phyloP scores from a whole-genome alignment of 441 rosid genomes.

The Arabidopsis hybrid region DNA sequence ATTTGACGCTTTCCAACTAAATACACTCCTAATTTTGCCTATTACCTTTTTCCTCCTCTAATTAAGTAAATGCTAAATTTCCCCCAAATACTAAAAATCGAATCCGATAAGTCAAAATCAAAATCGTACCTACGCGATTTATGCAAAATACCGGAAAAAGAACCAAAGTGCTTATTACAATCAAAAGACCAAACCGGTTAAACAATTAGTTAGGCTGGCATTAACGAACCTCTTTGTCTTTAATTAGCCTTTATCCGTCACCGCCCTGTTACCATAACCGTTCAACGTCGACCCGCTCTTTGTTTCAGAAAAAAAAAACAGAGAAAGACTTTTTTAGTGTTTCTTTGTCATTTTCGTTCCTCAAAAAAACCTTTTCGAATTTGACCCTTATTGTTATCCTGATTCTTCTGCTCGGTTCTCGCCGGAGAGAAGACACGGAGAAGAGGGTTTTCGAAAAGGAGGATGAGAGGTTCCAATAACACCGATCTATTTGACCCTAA shows the following conservation, averaged over 20 bases:
- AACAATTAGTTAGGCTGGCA: constrained; percentile 8
- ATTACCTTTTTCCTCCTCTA: background rate
- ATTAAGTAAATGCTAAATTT: background rate
- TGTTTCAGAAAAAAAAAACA: background rate
- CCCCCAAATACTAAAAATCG: background rate
- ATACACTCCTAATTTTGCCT: background rate
- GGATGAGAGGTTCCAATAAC: constrained; percentile 45
- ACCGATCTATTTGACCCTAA: constrained; percentile 86
- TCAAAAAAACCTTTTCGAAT: constrained; percentile 46
- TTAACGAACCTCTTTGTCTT: background rate
- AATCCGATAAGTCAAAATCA: background rate
- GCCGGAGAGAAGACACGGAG: constrained; percentile 21
- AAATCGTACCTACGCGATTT: background rate
- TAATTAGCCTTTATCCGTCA: constrained; percentile 24
- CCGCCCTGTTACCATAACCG: constrained; percentile 37
- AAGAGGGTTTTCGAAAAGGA: constrained; percentile 32
- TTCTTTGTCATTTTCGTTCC: constrained; percentile 19
- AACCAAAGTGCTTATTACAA: background rate
- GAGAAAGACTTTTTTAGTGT: constrained; percentile 25
- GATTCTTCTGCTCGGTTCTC: constrained; percentile 28
- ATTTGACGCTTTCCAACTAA: constrained; percentile 16
- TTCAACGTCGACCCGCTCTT: constrained; percentile 7
- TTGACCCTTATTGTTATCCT: constrained; percentile 7
- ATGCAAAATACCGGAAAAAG: background rate
- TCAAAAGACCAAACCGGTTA: constrained; percentile 14